These are phyloP conservation scores for Cutaneotrichosporon daszewskae DNA, from an alignment of 1,284 basidiomycete species.

Conservation along the genomic window DNA sequence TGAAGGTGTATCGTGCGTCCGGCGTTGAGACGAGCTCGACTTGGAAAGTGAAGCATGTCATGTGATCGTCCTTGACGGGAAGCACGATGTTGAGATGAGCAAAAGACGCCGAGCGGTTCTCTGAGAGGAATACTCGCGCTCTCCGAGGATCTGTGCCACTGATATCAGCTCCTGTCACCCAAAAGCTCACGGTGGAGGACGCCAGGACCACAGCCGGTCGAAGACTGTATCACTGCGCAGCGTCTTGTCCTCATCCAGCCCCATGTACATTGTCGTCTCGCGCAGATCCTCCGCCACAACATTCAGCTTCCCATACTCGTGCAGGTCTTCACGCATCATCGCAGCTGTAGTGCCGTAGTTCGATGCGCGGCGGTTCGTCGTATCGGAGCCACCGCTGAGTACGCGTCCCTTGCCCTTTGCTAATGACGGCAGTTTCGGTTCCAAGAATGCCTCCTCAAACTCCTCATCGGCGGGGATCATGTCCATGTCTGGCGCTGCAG, in stretches of 20 bases:
- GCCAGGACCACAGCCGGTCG: constrained; percentile 34
- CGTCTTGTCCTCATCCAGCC: constrained; percentile 16
- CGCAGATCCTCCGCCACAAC: constrained; percentile 49
- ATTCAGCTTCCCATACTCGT: constrained; percentile 35
- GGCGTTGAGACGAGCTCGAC: constrained; percentile 44
- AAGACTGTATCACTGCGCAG: constrained; percentile 36
- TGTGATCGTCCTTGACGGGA: constrained; percentile 46
- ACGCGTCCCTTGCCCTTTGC: too few relatives aligned
- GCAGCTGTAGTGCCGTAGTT: too few relatives aligned
- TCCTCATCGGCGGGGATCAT: too few relatives aligned
- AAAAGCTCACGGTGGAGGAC: constrained; percentile 26
- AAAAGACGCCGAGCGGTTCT: constrained; percentile 22
- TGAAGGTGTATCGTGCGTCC: constrained; percentile 40
- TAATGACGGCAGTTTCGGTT: too few relatives aligned
- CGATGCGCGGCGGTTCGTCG: too few relatives aligned
- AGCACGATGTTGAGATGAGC: constrained; percentile 51
- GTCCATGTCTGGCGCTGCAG: constrained; percentile 13
- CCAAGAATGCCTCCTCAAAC: too few relatives aligned
- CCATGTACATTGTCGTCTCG: constrained; percentile 47
- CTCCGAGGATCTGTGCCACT: constrained; percentile 48
- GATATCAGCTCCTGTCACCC: background rate
- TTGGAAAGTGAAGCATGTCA: constrained; percentile 53
- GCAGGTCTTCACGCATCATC: constrained; percentile 7
- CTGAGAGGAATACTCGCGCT: constrained; percentile 34
- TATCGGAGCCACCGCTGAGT: too few relatives aligned